Evolutionary conservation across 2,329 filamentous ascomycete species (phyloP), one percentile per base, ranked within the genome.

Genomic region (Penicillium sp.): DNA sequence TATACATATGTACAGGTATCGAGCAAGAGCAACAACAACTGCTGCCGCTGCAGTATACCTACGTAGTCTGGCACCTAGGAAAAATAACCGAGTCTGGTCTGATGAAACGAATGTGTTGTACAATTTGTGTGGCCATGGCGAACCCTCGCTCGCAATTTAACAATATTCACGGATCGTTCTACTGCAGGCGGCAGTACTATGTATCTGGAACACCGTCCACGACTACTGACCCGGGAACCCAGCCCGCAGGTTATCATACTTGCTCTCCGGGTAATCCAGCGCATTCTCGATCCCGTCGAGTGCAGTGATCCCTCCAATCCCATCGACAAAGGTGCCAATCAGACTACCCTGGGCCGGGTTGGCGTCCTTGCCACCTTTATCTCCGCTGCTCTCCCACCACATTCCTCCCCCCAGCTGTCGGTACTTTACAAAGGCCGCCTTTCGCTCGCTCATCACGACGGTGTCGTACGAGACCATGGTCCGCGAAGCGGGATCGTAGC

Each of bases 371-470:
- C 82, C 83, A 6, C 74, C 69, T 62, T 83, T 84, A 66, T 96
- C 91, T 4, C 82, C 85, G 60, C 85, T 91, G 59, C 82, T 87
- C 73, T 96, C 90, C 88, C 88, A 93, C 89, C 90, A 96, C 90
- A 96, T 96, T 18, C 79, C 88, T n/a, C 90, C 90, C 9, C 90
- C 90, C 0, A 96, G 77, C 0, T 78, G 73, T 25, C 77, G 72
- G 13, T 80, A 64, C 60, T 76, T 79, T 62, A 95, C 80, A 64
- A 82, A 95, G 9, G 80, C 70, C 3, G 83, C 81, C 75, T 96
- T 96, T 52, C 73, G 66, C 53, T 77, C 74, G 4, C 81, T 84
- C 69, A 88, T 82, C 4, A 74, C 59, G 5, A 74, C 66, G 5
- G 68, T 77, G 54, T 83, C 80, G 58, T 95, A 97, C 38, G 80